Base-by-base conservation (phyloP, 495 filamentous ascomycete species). In the Penicillium parvum region DNA sequence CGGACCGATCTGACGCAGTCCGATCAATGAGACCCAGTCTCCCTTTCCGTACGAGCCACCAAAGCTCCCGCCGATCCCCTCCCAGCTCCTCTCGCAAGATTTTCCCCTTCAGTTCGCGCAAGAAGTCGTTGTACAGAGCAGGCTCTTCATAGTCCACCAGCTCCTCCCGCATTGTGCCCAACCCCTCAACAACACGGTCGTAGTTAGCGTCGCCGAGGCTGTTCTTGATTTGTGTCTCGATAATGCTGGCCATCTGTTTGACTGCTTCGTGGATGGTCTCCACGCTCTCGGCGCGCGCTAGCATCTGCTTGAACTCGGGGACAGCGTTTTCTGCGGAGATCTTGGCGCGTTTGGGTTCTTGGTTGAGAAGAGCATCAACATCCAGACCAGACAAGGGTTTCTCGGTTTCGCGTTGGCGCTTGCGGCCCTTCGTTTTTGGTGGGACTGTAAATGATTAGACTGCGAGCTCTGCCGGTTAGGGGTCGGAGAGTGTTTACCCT, bases 301-400 rank as follows among this genome's bases (percentile, higher is more conserved):
- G 71, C 15, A 79, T 77, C 64, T 91, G 88, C 55, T 89, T 94
- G 77, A 96, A 97, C 38, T 90, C 85, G 0, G 94, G 90, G 32
- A 99, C 86, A 4, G 89, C 80, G 52, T 99, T 97, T 17, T 81
- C 70, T 0, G 77, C 53, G 3, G 83, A 84, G 38, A 99, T 90
- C 43, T 77, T 83, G 27, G 66, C 55, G 7, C 69, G 76, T 49
- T 82, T 81, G 0, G 57, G 57, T 52, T 79, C 67, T 58, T 67
- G 56, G 32, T 74, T 73, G 17, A 95, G 81, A 12, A 96, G 82
- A 1, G 77, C 76, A 45, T 88, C 84, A 39, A 96, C 77, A 52
- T 99, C 84, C 12, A 99, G 82, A 12, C 90, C 91, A 0, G 94
- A 99, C 21, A 95, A 81, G 0, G 94, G 94, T 45, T 88, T 90